These are phyloP conservation scores for Sphenostylis stenocarpa DNA, from an alignment of 306 rosid species.

Conservation along the genomic window DNA sequence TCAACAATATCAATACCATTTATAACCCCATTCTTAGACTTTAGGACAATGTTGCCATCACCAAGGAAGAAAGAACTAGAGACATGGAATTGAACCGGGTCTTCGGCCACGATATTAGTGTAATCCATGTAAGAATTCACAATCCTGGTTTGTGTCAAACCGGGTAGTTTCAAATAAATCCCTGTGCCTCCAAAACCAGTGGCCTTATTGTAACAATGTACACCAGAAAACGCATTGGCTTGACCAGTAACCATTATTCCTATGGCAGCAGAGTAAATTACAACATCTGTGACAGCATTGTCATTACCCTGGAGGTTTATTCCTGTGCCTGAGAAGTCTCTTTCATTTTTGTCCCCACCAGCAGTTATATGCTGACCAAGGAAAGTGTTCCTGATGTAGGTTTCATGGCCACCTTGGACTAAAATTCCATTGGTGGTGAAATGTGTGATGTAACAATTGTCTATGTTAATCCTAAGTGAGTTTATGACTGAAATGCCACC, in stretches of 20 bases:
- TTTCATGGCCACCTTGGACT: slow-evolving; percentile 81
- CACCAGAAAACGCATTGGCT: slow-evolving; percentile 71
- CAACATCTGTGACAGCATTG: slow-evolving; percentile 83
- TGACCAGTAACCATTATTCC: slow-evolving; percentile 74
- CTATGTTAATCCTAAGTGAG: slow-evolving; percentile 76
- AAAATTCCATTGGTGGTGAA: slow-evolving; percentile 73
- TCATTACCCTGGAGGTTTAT: slow-evolving; percentile 73
- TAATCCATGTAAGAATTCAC: slow-evolving; percentile 86
- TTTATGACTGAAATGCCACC: slow-evolving; percentile 78
- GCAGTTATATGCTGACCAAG: slow-evolving; percentile 95
- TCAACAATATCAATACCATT: slow-evolving; percentile 73
- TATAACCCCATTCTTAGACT: slow-evolving; percentile 64
- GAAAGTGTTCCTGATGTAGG: slow-evolving; percentile 77
- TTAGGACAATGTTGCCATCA: slow-evolving; percentile 66
- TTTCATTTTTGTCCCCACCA: slow-evolving; percentile 58
- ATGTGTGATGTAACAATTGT: slow-evolving; percentile 86
- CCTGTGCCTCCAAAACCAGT: slow-evolving; percentile 86
- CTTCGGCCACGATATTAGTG: slow-evolving; percentile 87
- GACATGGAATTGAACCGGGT: slow-evolving; percentile 83
- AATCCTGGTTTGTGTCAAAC: slow-evolving; percentile 78
- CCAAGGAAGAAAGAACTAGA: slow-evolving; percentile 83
- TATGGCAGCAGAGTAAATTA: slow-evolving; percentile 67
- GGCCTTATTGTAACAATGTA: slow-evolving; percentile 96
- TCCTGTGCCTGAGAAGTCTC: slow-evolving; percentile 76
- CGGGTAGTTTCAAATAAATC: slow-evolving; percentile 65